These are phyloP conservation scores for Vitellaria paradoxa DNA, from an alignment of 179 eudicot genomes.

Conservation along the genomic window DNA sequence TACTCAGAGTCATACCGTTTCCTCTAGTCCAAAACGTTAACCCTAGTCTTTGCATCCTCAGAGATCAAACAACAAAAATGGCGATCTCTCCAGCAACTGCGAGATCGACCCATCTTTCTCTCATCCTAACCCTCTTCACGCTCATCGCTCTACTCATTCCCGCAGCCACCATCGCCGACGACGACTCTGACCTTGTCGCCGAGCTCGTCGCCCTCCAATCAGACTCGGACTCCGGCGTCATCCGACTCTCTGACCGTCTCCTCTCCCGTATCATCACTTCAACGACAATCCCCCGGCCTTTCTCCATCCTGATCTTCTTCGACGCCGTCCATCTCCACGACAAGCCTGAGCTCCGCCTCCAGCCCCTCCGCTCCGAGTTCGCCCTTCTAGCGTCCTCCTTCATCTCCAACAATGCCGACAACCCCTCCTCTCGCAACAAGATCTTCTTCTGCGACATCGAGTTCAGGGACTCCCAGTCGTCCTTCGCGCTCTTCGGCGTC, in stretches of 20 bases:
- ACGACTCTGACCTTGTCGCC: slow-evolving; percentile 30
- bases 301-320: slow-evolving; percentile 73
- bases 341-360: slow-evolving; percentile 74
- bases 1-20: too few relatives aligned
- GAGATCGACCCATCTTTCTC: slow-evolving; percentile 3
- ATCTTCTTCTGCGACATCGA: slow-evolving; percentile 76
- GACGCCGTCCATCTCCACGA: slow-evolving; percentile 76
- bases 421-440: slow-evolving; percentile 9
- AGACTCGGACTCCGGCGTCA: slow-evolving; percentile 44
- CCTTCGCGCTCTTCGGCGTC: slow-evolving; percentile 45
- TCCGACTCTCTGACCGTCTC: slow-evolving; percentile 67
- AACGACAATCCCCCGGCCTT: slow-evolving; percentile 47
- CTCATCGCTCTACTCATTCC: background rate
- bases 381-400: slow-evolving; percentile 55
- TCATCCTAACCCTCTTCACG: background rate
- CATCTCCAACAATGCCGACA: slow-evolving; percentile 24
- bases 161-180: slow-evolving; percentile 11
- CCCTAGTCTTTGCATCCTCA: too few relatives aligned
- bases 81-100: slow-evolving; percentile 12
- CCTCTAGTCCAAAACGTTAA: too few relatives aligned
- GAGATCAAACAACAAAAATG: background rate
- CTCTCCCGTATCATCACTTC: slow-evolving; percentile 55
- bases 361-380: slow-evolving; percentile 63
- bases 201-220: slow-evolving; percentile 64
- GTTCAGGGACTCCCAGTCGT: slow-evolving; percentile 58